These are phyloP conservation scores for Nigrograna mackinnonii DNA, from an alignment of 2,329 filamentous ascomycete species.

Conservation along the genomic window DNA sequence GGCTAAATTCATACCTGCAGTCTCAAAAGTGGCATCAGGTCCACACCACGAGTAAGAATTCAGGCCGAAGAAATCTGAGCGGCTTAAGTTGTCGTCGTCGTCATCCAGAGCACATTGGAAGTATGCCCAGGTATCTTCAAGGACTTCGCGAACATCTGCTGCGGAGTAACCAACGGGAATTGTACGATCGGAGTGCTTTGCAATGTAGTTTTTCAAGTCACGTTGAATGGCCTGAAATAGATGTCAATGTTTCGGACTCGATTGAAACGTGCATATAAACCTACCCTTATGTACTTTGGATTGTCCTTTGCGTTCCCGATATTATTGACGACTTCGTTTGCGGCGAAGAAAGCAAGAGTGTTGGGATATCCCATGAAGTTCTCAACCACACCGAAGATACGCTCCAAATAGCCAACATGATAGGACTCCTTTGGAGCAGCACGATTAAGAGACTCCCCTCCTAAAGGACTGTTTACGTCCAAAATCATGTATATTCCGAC, in stretches of 20 bases:
- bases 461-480: slow-evolving; percentile 66
- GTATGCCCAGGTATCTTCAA: slow-evolving; percentile 77
- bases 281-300: slow-evolving; percentile 61
- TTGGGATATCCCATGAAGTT: slow-evolving; percentile 70
- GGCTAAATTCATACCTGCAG: slow-evolving; percentile 34
- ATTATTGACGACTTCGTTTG: slow-evolving; percentile 71
- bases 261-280: no score
- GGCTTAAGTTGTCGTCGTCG: slow-evolving; percentile 59
- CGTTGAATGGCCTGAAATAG: slow-evolving; percentile 59
- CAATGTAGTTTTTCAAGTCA: slow-evolving; percentile 71
- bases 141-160: slow-evolving; percentile 73
- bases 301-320: slow-evolving; percentile 53
- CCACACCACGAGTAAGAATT: slow-evolving; percentile 80
- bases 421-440: slow-evolving; percentile 59
- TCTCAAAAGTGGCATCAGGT: slow-evolving; percentile 64
- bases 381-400: slow-evolving; percentile 66
- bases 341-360: slow-evolving; percentile 67
- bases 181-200: slow-evolving; percentile 56
- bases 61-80: slow-evolving; percentile 75
- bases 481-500: slow-evolving; percentile 69
- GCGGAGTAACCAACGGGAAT: slow-evolving; percentile 73
- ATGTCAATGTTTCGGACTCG: not conserved
- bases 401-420: slow-evolving; percentile 57
- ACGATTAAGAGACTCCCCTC: slow-evolving; percentile 60
- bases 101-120: slow-evolving; percentile 68